Conservation (phyloP, 2,329 filamentous ascomycete genomes). For the Diaporthe humulicola region DNA sequence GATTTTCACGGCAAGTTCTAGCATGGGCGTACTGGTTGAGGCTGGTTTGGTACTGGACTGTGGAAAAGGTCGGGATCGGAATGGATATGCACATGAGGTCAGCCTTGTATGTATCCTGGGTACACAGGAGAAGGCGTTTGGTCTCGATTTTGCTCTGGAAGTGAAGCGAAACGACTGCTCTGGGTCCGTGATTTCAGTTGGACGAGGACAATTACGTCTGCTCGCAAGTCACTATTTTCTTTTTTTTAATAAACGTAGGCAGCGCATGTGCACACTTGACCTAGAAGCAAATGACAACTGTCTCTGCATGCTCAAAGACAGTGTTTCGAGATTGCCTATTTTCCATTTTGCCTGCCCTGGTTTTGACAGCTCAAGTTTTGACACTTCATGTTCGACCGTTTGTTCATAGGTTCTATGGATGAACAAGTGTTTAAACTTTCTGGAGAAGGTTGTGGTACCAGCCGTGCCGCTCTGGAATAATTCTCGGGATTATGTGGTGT, state of each 20-base stretch:
- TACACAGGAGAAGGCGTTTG: neutral
- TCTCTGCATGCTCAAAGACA: neutral
- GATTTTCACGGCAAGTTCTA: neutral
- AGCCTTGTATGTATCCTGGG: neutral
- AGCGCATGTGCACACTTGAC: neutral
- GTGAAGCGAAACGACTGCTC: neutral
- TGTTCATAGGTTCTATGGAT: neutral
- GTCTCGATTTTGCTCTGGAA: neutral
- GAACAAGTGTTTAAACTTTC: neutral
- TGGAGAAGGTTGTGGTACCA: neutral
- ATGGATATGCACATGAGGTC: neutral
- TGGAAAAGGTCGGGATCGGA: neutral
- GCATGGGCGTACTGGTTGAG: constrained; percentile 23
- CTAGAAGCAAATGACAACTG: neutral
- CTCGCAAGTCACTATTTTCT: neutral
- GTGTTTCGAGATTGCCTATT: neutral
- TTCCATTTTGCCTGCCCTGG: neutral
- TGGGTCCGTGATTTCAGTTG: neutral
- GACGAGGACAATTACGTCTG: neutral
- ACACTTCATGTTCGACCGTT: neutral
- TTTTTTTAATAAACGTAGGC: neutral
- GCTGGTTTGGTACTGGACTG: neutral
- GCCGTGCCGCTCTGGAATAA: neutral
- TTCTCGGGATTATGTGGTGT: neutral
- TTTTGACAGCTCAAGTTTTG: neutral